Conservation (phyloP, 352 stramenopile species). For the Phytopythium oedochilum region DNA sequence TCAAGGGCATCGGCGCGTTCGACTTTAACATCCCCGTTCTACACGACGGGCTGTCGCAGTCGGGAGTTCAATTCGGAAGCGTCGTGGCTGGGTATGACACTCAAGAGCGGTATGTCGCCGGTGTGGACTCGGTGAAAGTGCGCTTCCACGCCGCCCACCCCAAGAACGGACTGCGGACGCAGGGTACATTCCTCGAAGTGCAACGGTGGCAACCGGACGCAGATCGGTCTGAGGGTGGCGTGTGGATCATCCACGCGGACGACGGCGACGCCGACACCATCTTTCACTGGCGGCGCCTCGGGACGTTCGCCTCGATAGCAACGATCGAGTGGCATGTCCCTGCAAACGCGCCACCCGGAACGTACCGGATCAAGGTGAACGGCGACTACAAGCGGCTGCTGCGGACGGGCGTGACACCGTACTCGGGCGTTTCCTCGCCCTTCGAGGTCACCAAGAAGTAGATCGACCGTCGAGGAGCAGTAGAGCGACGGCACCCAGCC, state of each 20-base stretch:
- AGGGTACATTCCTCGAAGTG: conserved; percentile 77
- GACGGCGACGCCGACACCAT: conserved; percentile 72
- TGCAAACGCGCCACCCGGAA: conserved; percentile 29
- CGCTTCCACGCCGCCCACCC: conserved; percentile 74
- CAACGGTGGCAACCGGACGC: conserved; percentile 56
- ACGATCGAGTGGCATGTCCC: conserved; percentile 73
- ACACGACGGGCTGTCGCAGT: conserved; percentile 46
- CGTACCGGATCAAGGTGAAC: conserved; percentile 79
- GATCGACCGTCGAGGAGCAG: neutral
- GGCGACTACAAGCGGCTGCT: conserved; percentile 74
- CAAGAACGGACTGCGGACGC: conserved; percentile 77
- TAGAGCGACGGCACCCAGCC: neutral
- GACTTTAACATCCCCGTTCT: conserved; percentile 79
- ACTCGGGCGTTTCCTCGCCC: conserved; percentile 50
- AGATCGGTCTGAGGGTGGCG: conserved; percentile 24
- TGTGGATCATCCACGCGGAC: conserved; percentile 73
- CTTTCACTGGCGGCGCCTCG: conserved; percentile 68
- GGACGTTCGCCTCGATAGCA: conserved; percentile 61
- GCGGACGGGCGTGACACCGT: conserved; percentile 34
- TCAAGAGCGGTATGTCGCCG: conserved; percentile 16
- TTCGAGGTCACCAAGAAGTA: conserved; percentile 36
- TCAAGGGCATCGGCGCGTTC: conserved; percentile 55
- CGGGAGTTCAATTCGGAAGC: conserved; percentile 40
- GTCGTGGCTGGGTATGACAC: conserved; percentile 15
- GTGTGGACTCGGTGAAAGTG: conserved; percentile 45